phyloP scores from a whole-genome alignment of 2,329 filamentous ascomycete genomes.

The Cercospora beticola region DNA sequence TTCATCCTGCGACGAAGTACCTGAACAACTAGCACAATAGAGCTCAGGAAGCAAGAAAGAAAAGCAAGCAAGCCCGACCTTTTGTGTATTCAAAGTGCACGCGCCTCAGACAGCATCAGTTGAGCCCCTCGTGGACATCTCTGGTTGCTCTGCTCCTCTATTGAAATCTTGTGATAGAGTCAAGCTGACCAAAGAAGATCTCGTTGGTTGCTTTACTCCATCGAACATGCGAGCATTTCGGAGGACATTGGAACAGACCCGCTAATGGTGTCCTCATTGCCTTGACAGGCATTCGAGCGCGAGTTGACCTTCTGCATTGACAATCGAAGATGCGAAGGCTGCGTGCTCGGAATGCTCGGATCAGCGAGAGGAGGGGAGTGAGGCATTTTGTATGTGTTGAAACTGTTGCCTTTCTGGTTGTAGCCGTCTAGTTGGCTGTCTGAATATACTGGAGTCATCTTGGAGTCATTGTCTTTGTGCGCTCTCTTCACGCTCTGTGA shows the following conservation, averaged over 20 bases:
- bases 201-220: background rate
- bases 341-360: background rate
- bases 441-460: background rate
- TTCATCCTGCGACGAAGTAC: background rate
- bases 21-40: background rate
- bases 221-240: background rate
- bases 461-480: background rate
- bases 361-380: background rate
- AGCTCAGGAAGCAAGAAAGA: too few species aligned
- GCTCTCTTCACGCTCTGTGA: background rate
- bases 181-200: background rate
- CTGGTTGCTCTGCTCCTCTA: conserved; percentile 10
- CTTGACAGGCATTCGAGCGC: background rate
- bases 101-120: background rate
- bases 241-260: background rate
- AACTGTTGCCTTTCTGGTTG: background rate
- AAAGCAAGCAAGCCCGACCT: conserved; percentile 4
- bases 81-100: conserved; percentile 11
- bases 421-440: background rate
- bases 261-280: background rate
- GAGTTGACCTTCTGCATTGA: background rate
- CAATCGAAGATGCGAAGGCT: background rate
- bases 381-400: background rate
- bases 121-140: background rate
- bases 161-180: background rate